phyloP scores from a whole-genome alignment of 2,329 filamentous ascomycete genomes.

The Fusarium tuaranense region DNA sequence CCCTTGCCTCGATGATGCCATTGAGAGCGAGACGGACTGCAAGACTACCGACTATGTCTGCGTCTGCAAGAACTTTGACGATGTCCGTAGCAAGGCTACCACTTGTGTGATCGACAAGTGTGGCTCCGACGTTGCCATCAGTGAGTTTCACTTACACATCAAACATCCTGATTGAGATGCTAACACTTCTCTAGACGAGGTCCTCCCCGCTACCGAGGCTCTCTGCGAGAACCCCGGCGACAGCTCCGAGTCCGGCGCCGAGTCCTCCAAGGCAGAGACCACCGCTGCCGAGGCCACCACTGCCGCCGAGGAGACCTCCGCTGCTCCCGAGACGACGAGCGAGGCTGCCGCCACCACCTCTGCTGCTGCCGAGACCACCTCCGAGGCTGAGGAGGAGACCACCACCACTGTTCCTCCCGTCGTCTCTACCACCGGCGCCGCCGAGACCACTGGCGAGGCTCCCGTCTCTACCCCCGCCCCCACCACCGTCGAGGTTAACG shows the following conservation, averaged over 20 bases:
- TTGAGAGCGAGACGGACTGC: conserved; percentile 49
- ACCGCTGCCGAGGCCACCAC: conserved; percentile 47
- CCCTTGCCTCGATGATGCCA: conserved; percentile 51
- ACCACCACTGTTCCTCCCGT: conserved; percentile 22
- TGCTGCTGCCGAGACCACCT: conserved; percentile 12
- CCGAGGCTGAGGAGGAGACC: conserved; percentile 24
- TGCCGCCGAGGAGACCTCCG: conserved; percentile 3
- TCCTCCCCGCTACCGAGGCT: conserved; percentile 52
- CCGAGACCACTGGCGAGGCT: conserved; percentile 13
- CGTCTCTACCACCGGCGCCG: conserved; percentile 6
- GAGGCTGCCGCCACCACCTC: conserved; percentile 15
- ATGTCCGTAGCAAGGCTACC: conserved; percentile 49
- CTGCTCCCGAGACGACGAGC: conserved; percentile 4
- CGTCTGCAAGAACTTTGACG: conserved; percentile 49
- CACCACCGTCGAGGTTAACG: conserved; percentile 41
- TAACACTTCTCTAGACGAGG: conserved; percentile 47
- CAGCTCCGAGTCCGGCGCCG: conserved; percentile 12
- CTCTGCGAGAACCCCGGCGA: conserved; percentile 46
- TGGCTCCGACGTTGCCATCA: conserved; percentile 51
- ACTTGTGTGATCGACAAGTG: conserved; percentile 52
- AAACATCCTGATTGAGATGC: too few relatives aligned
- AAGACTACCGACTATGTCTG: conserved; percentile 49
- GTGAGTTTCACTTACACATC: conserved; percentile 45
- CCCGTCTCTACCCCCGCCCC: conserved; percentile 20
- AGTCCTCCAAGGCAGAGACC: conserved; percentile 24